Evolutionary conservation across 2,329 filamentous ascomycete species (phyloP).

Genomic region (Blastomyces silverae): DNA sequence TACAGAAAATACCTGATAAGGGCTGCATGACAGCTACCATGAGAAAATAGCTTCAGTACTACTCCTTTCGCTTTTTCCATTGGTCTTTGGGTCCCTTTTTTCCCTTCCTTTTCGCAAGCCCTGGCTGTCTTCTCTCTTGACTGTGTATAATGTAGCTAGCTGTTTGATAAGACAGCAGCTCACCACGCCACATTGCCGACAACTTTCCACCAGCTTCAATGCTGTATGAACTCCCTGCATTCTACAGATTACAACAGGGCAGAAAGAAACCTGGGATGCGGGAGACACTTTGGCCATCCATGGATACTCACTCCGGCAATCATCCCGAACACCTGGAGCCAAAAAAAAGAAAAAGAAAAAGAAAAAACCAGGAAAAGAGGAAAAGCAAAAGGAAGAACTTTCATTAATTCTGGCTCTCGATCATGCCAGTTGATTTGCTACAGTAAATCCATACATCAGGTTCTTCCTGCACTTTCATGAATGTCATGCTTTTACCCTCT

Average conservation of each 20-base stretch:
- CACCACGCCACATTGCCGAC: background rate
- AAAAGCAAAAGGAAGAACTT: background rate
- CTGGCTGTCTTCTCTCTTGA: too few relatives aligned
- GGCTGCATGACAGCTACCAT: background rate
- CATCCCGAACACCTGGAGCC: background rate
- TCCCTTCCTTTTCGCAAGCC: background rate
- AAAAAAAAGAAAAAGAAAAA: background rate
- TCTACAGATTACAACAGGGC: background rate
- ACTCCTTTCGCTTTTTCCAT: background rate
- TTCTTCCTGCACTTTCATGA: too few relatives aligned
- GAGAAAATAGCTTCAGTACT: slow-evolving; percentile 4
- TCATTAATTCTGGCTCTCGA: too few relatives aligned
- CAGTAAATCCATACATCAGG: too few relatives aligned
- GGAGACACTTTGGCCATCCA: background rate
- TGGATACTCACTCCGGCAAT: background rate
- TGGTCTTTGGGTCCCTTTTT: background rate
- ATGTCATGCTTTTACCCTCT: too few relatives aligned
- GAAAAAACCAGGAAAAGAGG: background rate
- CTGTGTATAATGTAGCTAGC: background rate
- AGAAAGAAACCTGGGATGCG: background rate
- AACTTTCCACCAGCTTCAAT: background rate
- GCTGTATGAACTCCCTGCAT: background rate
- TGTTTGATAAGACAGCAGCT: too few relatives aligned
- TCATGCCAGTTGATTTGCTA: too few relatives aligned
- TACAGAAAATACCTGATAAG: background rate